phyloP scores from a whole-genome alignment of 345 rosid genomes.

The Carallia pectinifolia region DNA sequence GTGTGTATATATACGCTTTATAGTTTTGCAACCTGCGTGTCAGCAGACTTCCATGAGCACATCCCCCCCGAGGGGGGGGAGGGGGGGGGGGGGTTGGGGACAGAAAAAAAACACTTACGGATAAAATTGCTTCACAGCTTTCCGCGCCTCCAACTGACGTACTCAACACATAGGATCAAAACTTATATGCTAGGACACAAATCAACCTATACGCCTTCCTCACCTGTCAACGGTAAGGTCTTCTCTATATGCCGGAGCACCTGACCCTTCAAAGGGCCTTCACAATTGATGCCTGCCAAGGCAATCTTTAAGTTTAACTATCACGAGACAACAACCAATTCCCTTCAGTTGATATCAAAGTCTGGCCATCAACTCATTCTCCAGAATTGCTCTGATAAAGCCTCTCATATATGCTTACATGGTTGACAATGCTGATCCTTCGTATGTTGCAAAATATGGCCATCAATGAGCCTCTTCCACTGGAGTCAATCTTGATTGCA shows the following conservation, averaged over 20 bases:
- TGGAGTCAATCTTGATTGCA: slow-evolving; percentile 17
- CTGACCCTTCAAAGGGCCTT: too few relatives aligned
- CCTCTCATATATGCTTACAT: too few relatives aligned
- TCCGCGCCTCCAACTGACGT: too few relatives aligned
- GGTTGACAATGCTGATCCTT: too few relatives aligned
- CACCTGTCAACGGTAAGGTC: neutral
- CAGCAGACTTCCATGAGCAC: neutral
- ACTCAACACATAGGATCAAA: too few relatives aligned
- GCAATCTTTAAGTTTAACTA: neutral
- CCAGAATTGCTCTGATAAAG: neutral
- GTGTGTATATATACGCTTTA: too few relatives aligned
- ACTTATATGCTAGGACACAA: too few relatives aligned
- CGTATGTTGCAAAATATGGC: too few relatives aligned
- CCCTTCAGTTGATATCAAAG: neutral
- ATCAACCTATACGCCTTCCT: too few relatives aligned
- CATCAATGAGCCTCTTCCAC: neutral
- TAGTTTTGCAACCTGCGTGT: neutral
- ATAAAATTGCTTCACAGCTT: neutral
- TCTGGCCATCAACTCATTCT: slow-evolving; percentile 1
- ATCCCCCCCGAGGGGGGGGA: neutral
- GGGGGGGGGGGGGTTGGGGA: too few relatives aligned
- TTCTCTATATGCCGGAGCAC: neutral
- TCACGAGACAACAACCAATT: neutral
- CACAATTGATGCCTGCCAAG: too few relatives aligned
- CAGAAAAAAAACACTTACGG: neutral